These are phyloP conservation scores for Salix viminalis DNA, from an alignment of 345 rosid genomes.

Conservation along the genomic window DNA sequence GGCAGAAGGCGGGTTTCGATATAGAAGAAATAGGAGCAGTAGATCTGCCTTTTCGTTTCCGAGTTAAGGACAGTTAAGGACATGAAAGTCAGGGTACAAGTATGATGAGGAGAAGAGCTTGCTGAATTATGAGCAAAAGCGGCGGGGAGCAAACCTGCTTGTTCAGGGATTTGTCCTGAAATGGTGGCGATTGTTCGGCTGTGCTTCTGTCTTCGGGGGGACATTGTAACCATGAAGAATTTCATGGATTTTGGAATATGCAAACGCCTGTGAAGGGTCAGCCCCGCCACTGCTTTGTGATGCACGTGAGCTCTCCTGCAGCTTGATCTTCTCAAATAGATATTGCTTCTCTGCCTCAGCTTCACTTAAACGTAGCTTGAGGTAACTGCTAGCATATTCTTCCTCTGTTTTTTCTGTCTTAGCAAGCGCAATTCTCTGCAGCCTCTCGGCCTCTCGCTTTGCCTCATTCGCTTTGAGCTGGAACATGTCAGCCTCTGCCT, in stretches of 20 bases:
- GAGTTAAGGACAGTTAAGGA: too few species aligned
- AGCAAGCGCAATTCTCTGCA: constrained; percentile 84
- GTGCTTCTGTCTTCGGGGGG: constrained; percentile 49
- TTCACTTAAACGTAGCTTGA: constrained; percentile 83
- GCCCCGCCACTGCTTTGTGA: constrained; percentile 50
- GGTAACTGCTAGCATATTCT: constrained; percentile 83
- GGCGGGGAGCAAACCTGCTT: not conserved
- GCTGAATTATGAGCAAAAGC: too few species aligned
- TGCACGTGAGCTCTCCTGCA: constrained; percentile 73
- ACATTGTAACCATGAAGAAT: constrained; percentile 51
- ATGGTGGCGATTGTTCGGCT: constrained; percentile 46
- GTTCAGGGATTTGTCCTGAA: constrained; percentile 51
- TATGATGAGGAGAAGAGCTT: too few species aligned
- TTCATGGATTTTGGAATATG: constrained; percentile 62
- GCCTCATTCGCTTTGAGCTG: constrained; percentile 94
- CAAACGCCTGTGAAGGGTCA: constrained; percentile 64
- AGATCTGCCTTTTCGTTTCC: too few species aligned
- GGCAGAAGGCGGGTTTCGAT: not conserved
- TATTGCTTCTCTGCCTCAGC: constrained; percentile 98
- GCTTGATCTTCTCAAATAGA: constrained; percentile 83
- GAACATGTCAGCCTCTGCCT: constrained; percentile 98
- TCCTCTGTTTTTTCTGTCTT: constrained; percentile 90
- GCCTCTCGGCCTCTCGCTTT: constrained; percentile 79
- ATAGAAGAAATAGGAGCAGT: too few species aligned
- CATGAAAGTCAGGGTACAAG: too few species aligned